Percentiles rank a stretch among this genome's conserved stretches.
These are phyloP conservation scores for Zoysia pacifica DNA, from an alignment of 176 grass and related monocot genomes.

Conservation along the genomic window DNA sequence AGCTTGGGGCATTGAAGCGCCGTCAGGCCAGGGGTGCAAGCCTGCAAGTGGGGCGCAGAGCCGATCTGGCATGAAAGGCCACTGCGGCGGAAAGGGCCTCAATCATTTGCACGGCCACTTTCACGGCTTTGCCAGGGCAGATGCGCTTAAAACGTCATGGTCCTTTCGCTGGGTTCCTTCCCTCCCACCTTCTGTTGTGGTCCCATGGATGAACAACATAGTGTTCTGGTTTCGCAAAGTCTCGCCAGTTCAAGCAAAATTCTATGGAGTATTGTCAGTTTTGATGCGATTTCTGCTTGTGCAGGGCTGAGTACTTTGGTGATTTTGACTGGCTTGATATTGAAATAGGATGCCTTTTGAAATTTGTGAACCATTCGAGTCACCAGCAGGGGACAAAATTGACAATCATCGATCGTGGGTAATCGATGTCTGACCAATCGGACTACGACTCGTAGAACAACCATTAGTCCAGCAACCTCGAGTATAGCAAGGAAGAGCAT, in stretches of 20 bases:
- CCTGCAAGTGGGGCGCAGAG: conserved; percentile 23
- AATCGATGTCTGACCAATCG: background rate
- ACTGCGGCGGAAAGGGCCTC: conserved; percentile 1
- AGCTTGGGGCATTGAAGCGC: conserved; percentile 38
- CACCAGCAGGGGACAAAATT: background rate
- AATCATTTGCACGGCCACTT: conserved; percentile 45
- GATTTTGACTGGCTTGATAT: background rate
- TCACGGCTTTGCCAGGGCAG: conserved; percentile 41
- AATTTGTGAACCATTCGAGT: background rate
- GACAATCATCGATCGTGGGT: too few species aligned
- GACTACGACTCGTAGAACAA: background rate
- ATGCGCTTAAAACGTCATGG: conserved; percentile 36
- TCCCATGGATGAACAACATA: background rate
- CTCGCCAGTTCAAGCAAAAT: too few species aligned
- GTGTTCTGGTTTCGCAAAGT: too few species aligned
- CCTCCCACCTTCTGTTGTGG: conserved; percentile 29
- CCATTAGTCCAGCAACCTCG: background rate
- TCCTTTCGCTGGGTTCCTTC: conserved; percentile 38
- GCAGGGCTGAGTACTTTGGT: background rate
- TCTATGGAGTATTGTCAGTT: background rate
- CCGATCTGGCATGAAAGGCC: conserved; percentile 43
- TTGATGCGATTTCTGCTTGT: background rate
- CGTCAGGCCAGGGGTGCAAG: conserved; percentile 23
- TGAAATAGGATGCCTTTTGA: conserved; percentile 5
- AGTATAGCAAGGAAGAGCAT: background rate